phyloP scores from a whole-genome alignment of 257 asterid species.

The Solanum neorickii region DNA sequence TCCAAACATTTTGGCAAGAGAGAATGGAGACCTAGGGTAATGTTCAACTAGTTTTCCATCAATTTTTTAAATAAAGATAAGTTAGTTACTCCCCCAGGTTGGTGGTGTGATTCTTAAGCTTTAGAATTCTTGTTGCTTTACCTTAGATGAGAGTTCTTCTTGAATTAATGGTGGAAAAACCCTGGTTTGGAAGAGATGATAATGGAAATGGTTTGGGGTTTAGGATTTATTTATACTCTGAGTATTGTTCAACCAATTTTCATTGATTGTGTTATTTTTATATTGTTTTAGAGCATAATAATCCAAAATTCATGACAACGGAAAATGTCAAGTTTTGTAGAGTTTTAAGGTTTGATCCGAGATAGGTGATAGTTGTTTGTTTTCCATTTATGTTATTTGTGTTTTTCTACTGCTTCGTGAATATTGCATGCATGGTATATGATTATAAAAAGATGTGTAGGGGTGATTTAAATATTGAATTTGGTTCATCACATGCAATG shows the following conservation, averaged over 20 bases:
- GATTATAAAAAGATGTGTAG: too few species aligned
- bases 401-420: not conserved
- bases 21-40: not conserved
- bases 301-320: too few species aligned
- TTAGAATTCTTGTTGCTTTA: not conserved
- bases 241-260: too few species aligned
- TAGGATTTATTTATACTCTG: not conserved
- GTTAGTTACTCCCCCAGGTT: not conserved
- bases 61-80: not conserved
- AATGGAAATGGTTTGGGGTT: not conserved
- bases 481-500: too few species aligned
- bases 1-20: not conserved
- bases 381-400: not conserved
- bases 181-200: not conserved
- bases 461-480: not conserved
- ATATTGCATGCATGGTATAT: too few species aligned
- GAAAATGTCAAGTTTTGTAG: too few species aligned
- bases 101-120: too few species aligned
- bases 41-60: not conserved
- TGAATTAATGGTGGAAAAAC: not conserved
- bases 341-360: not conserved
- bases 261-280: not conserved
- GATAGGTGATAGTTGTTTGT: not conserved
- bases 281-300: too few species aligned
- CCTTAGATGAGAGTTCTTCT: not conserved